Evolutionary conservation across 2,329 filamentous ascomycete genomes (phyloP).

Genomic region (Phaeosphaeriaceae sp.): DNA sequence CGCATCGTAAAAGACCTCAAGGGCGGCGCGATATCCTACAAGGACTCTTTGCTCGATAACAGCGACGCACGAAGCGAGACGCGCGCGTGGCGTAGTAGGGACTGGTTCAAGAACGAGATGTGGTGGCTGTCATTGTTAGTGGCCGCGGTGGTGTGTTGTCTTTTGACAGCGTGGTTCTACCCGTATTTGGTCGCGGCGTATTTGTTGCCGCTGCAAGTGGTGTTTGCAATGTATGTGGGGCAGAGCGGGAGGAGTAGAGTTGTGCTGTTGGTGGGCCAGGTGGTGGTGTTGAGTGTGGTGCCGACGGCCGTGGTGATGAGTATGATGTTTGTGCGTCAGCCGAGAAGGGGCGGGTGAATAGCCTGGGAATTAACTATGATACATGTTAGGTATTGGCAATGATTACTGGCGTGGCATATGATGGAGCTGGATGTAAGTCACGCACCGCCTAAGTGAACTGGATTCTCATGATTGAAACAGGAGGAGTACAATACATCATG

Average conservation of each 20-base stretch:
- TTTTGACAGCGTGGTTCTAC: background rate
- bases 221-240: conserved; percentile 1
- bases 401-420: too few species aligned
- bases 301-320: background rate
- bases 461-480: too few species aligned
- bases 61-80: background rate
- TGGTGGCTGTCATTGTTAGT: background rate
- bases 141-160: background rate
- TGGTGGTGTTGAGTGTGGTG: background rate
- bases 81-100: background rate
- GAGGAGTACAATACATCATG: too few species aligned
- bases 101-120: background rate
- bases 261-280: background rate
- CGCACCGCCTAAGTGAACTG: too few species aligned
- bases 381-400: too few species aligned
- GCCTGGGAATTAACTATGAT: too few species aligned
- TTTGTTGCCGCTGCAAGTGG: background rate
- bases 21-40: conserved; percentile 26
- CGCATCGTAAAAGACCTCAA: conserved; percentile 7
- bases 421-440: too few species aligned
- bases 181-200: background rate
- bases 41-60: background rate
- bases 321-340: background rate
- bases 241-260: background rate
- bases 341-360: background rate